These are phyloP conservation scores for Pseudevernia furfuracea DNA, from an alignment of 495 filamentous ascomycete species.

Conservation along the genomic window DNA sequence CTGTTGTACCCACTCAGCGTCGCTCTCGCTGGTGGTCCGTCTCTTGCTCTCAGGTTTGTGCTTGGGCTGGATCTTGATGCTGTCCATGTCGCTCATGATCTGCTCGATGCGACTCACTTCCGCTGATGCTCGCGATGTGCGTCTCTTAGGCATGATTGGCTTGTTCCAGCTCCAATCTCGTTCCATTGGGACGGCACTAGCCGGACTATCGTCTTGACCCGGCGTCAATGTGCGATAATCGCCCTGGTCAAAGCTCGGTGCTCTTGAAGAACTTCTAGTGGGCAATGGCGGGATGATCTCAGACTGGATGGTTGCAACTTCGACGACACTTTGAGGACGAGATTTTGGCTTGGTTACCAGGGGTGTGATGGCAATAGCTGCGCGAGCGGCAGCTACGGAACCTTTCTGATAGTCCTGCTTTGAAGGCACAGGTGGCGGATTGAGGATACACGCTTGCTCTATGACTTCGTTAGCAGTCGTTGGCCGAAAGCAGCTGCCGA, in stretches of 20 bases:
- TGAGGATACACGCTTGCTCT: conserved; percentile 14
- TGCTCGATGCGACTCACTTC: conserved; percentile 22
- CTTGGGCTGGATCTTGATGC: conserved; percentile 6
- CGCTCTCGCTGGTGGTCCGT: conserved; percentile 5
- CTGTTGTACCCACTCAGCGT: not conserved
- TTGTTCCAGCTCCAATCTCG: conserved; percentile 15
- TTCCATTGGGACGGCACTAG: conserved; percentile 2
- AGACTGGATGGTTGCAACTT: not conserved
- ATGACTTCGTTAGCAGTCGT: conserved; percentile 18
- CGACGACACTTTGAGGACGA: not conserved
- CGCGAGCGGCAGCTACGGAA: conserved; percentile 20
- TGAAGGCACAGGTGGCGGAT: conserved; percentile 8
- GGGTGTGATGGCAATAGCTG: conserved; percentile 19
- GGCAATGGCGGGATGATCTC: not conserved
- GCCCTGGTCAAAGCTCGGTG: not conserved
- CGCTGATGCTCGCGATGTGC: conserved; percentile 8
- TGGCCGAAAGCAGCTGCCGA: conserved; percentile 17
- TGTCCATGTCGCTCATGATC: conserved; percentile 21
- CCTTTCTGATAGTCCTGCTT: conserved; percentile 12
- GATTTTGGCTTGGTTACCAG: conserved; percentile 15
- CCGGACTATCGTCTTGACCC: conserved; percentile 3
- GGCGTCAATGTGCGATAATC: conserved; percentile 11
- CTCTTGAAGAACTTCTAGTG: not conserved
- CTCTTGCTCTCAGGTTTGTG: not conserved
- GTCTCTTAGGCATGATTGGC: not conserved